Evolutionary conservation across 805 yeast species (phyloP).

Genomic region (Wilhelminamyces savonicus): DNA sequence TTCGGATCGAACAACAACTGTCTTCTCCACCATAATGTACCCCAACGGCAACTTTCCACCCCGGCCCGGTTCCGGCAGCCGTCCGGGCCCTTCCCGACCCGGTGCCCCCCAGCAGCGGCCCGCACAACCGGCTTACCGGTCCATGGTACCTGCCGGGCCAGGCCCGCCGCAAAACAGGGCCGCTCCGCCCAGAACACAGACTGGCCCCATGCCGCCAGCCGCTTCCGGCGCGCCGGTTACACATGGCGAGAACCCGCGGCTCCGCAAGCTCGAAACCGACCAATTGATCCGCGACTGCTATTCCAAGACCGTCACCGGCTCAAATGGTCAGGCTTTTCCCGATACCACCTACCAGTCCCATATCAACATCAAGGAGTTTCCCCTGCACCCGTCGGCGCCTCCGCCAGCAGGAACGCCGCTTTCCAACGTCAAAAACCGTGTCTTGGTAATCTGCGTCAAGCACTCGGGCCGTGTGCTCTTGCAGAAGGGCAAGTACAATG

Average conservation of each 20-base stretch:
- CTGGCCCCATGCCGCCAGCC: conserved; percentile 2
- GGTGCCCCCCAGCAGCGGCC: too few species aligned
- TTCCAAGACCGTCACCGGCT: conserved; percentile 20
- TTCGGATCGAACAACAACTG: too few species aligned
- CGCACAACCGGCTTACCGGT: too few species aligned
- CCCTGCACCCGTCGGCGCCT: conserved; percentile 58
- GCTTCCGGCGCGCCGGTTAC: conserved; percentile 1
- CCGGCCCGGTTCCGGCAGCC: too few species aligned
- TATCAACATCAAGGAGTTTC: conserved; percentile 67
- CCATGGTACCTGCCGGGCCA: too few species aligned
- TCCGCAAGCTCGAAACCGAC: conserved; percentile 18
- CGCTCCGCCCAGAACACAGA: background rate
- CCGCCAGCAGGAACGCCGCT: conserved; percentile 57
- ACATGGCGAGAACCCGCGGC: conserved; percentile 2
- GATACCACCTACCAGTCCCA: conserved; percentile 63
- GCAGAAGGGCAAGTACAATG: conserved; percentile 81
- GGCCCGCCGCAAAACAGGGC: conserved; percentile 1
- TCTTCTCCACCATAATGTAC: too few species aligned
- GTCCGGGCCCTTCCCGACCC: too few species aligned
- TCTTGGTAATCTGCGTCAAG: conserved; percentile 56
- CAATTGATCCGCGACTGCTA: conserved; percentile 33
- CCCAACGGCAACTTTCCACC: too few species aligned
- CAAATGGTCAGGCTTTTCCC: conserved; percentile 14
- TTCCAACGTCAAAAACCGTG: conserved; percentile 44
- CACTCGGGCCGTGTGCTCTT: conserved; percentile 61